Conservation (phyloP, 2,329 filamentous ascomycete genomes). For the Trichoderma lentiforme region DNA sequence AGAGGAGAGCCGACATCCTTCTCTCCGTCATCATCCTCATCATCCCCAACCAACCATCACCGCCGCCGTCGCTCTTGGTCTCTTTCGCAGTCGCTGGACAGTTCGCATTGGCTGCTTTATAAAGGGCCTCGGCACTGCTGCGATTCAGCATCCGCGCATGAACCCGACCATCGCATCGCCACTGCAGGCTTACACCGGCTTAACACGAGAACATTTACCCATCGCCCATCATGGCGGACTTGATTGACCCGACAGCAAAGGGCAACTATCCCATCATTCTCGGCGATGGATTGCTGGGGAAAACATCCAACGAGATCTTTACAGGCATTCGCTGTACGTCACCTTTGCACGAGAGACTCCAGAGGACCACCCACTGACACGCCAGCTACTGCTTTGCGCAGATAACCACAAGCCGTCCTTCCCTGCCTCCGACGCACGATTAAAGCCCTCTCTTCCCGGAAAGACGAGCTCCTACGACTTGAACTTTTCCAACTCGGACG, state of each 20-base stretch:
- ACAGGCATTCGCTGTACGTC: slow-evolving; percentile 57
- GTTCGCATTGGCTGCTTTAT: neutral
- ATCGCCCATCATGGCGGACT: slow-evolving; percentile 28
- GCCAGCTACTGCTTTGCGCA: slow-evolving; percentile 30
- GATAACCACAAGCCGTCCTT: slow-evolving; percentile 61
- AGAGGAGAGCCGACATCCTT: neutral
- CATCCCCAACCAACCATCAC: neutral
- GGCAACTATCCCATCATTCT: slow-evolving; percentile 62
- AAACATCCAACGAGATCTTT: slow-evolving; percentile 54
- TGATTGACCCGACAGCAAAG: slow-evolving; percentile 58
- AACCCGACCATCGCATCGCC: neutral
- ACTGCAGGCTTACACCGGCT: neutral
- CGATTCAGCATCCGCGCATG: neutral
- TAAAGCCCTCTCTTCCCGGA: slow-evolving; percentile 49
- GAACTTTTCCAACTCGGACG: slow-evolving; percentile 51
- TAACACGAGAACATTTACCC: neutral
- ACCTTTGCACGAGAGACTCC: neutral
- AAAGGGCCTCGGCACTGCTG: neutral
- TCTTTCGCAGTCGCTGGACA: neutral
- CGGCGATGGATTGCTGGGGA: slow-evolving; percentile 58
- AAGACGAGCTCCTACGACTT: slow-evolving; percentile 56
- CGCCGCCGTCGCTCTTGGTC: neutral
- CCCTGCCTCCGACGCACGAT: slow-evolving; percentile 47
- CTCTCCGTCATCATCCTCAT: neutral
- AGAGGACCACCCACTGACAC: neutral